phyloP scores from a whole-genome alignment of 2,329 filamentous ascomycete species.

The Ophiostoma sp. region DNA sequence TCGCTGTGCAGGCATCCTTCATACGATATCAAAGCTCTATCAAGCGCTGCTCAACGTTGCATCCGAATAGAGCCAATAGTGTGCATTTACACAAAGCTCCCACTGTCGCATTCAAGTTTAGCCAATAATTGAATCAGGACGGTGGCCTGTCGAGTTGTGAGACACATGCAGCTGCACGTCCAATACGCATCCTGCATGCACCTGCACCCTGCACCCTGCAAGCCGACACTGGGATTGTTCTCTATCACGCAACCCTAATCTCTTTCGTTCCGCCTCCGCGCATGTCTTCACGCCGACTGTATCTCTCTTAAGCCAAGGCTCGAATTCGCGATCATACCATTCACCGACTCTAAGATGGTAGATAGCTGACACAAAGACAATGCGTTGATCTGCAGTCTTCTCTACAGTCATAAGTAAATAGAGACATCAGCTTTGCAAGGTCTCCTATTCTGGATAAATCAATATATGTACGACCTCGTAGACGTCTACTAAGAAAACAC shows the following conservation, averaged over 20 bases:
- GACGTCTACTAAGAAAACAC: too few species aligned
- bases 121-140: background rate
- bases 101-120: background rate
- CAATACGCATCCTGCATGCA: conserved; percentile 2
- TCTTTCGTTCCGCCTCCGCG: conserved; percentile 1
- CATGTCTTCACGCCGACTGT: background rate
- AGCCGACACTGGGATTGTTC: background rate
- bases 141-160: background rate
- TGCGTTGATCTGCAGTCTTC: too few species aligned
- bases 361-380: too few species aligned
- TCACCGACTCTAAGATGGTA: background rate
- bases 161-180: background rate
- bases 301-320: background rate
- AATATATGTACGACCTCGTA: too few species aligned
- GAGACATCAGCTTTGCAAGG: too few species aligned
- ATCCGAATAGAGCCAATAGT: too few species aligned
- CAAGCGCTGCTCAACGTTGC: too few species aligned
- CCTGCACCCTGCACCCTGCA: background rate
- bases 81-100: background rate
- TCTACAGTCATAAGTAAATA: too few species aligned
- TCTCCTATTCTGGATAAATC: too few species aligned
- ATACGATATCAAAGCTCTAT: background rate
- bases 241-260: background rate
- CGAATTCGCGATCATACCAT: background rate
- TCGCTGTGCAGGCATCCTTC: background rate